Base-by-base conservation (phyloP, 176 grass and related monocot genomes). In the Luzula sylvatica region DNA sequence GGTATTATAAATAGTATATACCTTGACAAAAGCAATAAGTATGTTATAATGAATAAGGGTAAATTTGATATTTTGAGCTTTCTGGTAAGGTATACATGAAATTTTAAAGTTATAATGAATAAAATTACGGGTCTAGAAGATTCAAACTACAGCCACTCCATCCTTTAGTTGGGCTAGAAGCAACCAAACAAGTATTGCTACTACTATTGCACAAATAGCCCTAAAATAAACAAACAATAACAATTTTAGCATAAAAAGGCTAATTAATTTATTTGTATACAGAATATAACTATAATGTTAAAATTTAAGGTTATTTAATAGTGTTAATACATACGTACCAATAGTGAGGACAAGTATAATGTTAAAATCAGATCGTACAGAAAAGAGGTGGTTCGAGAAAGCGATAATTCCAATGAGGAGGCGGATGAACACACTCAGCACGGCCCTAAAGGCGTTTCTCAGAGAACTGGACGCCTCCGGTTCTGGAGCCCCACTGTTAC, bases 61-160 rank as follows among this genome's bases (percentile, higher is more conserved):
- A 35, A 9, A 35, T 35, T 35, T 35, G 5, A 35, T 35, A 35
- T 35, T 35, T 35, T 2, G 30, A 35, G 0, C 9, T 35, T 35
- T 35, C n/a, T 35, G 30, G 30, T 7, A 35, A 9, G 30, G 30
- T 35, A 35, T 35, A 35, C 1, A 35, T 35, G 30, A 35, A 35
- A 35, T 35, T n/a, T 35, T 35, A 9, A 35, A 7, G 5, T 35
- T 35, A 35, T 7, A 35, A 35, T 4, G 8, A 57, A 39, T 56
- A n/a, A n/a, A 4, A 81, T 83, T 87, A 99, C 93, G 93, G 93
- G 26, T 99, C 93, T 68, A 99, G 86, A 65, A 99, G 75, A 65
- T 86, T 99, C 75, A 99, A 87, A 77, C 93, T 99, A 56, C 93
- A 86, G 11, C 93, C 93, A 16, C 93, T 99, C 93, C 93, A 99